phyloP scores from a whole-genome alignment of 108 stramenopile genomes.

The Cyclotella distinguenda region DNA sequence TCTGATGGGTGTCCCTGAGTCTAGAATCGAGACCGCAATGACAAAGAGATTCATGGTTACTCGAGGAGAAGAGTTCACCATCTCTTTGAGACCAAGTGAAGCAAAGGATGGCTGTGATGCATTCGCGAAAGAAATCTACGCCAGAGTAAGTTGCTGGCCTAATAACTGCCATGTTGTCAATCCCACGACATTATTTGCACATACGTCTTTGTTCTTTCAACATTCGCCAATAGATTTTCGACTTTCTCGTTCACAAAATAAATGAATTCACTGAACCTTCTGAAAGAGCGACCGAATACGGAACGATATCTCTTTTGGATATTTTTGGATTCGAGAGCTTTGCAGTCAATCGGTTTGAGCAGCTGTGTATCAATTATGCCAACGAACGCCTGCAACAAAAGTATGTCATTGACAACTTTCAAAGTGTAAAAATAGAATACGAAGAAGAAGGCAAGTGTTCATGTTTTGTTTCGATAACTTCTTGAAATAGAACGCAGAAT shows the following conservation, averaged over 20 bases:
- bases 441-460: conserved; percentile 66
- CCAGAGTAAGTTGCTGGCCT: conserved; percentile 45
- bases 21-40: conserved; percentile 65
- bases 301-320: conserved; percentile 85
- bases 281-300: conserved; percentile 46
- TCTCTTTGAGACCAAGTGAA: conserved; percentile 67
- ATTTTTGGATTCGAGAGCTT: conserved; percentile 98
- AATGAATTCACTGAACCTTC: conserved; percentile 87
- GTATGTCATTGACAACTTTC: conserved; percentile 76
- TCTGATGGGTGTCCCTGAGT: conserved; percentile 69
- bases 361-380: conserved; percentile 96
- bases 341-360: conserved; percentile 72
- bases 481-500: no score
- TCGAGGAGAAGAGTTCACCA: conserved; percentile 73
- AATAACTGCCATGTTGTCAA: not conserved
- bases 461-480: no score
- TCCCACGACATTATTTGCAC: not conserved
- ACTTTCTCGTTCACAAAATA: conserved; percentile 90
- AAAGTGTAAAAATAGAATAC: conserved; percentile 72
- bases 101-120: conserved; percentile 92
- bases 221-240: conserved; percentile 50
- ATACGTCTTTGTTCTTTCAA: not conserved
- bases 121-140: conserved; percentile 96
- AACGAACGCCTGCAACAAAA: conserved; percentile 97
- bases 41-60: conserved; percentile 77